Evolutionary conservation across 2,329 filamentous ascomycete species (phyloP), one percentile per base, ranked within the genome.

Genomic region (Trichoderma sp.): DNA sequence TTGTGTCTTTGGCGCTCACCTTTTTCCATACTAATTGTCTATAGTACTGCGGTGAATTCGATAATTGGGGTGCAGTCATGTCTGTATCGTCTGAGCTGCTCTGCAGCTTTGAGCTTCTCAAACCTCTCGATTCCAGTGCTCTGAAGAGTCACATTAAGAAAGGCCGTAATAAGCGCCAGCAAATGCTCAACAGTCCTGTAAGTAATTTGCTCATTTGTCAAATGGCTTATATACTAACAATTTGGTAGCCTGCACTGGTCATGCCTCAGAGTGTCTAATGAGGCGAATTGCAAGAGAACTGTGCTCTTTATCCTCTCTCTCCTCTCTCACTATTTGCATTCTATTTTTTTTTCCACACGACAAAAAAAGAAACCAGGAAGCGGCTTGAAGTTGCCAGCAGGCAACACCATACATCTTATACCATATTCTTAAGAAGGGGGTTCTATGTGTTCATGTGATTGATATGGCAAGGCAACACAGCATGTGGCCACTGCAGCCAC

Each of bases 71-170:
- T 24, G 96, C 96, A 16, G 94, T 98, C 73, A 99, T 99, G 96
- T 97, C 95, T 2, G 96, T 99, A 27, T 97, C 94, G 1, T 89
- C 88, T 16, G 96, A 98, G 80, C 83, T 99, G 64, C 88, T 99
- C 1, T 99, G 96, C 83, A 97, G 94, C 78, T 99, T 99, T 77
- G 96, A 99, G 81, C 86, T 99, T 19, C 86, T 99, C 71, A 99
- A 99, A 81, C 96, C 96, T 8, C 86, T 99, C 58, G 96, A 99
- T 81, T 97, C 94, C 14, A 96, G 92, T 75, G 95, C 95, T 40
- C 85, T 99, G 71, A 99, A 99, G 87, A 97, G 91, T 75, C 96
- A 99, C 78, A 99, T 99, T 81, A 99, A 99, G 85, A 98, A 97
- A 84, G 94, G 94, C 71, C 88, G 94, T 71, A 97, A 94, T 82